These are phyloP conservation scores for Lojkania enalia DNA, from an alignment of 2,329 filamentous ascomycete genomes.

Conservation along the genomic window DNA sequence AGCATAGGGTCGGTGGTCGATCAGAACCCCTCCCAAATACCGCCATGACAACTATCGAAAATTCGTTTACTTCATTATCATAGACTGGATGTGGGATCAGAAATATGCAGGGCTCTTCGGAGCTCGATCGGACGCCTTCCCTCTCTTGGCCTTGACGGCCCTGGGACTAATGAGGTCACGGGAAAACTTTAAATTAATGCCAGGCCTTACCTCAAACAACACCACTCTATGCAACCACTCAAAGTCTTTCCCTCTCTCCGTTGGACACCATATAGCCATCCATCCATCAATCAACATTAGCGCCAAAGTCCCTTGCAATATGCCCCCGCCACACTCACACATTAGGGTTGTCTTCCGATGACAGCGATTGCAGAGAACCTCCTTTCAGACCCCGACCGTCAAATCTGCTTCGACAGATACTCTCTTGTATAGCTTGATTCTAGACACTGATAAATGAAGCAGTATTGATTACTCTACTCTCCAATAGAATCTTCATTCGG, in stretches of 20 bases:
- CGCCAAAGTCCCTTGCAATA: not conserved
- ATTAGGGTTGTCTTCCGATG: no score
- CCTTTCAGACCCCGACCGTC: no score
- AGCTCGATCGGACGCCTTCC: conserved; percentile 9
- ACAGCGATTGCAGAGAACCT: no score
- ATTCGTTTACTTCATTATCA: no score
- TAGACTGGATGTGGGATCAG: no score
- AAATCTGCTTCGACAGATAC: conserved; percentile 2
- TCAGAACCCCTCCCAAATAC: no score
- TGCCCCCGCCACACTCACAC: no score
- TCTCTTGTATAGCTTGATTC: conserved; percentile 1
- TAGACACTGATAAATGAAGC: conserved; percentile 5
- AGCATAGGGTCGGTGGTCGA: no score
- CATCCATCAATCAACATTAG: conserved; percentile 17
- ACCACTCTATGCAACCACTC: conserved; percentile 14
- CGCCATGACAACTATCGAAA: no score
- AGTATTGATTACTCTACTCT: no score
- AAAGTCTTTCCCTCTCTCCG: conserved; percentile 8
- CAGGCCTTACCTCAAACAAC: conserved; percentile 14
- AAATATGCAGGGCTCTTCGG: not conserved
- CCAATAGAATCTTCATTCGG: no score
- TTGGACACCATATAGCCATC: no score
- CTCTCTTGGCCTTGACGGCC: conserved; percentile 9
- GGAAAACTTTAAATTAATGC: conserved; percentile 29
- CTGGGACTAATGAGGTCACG: conserved; percentile 17